Conservation (phyloP, 2,329 filamentous ascomycete species). For the Hypoxylon sp. region DNA sequence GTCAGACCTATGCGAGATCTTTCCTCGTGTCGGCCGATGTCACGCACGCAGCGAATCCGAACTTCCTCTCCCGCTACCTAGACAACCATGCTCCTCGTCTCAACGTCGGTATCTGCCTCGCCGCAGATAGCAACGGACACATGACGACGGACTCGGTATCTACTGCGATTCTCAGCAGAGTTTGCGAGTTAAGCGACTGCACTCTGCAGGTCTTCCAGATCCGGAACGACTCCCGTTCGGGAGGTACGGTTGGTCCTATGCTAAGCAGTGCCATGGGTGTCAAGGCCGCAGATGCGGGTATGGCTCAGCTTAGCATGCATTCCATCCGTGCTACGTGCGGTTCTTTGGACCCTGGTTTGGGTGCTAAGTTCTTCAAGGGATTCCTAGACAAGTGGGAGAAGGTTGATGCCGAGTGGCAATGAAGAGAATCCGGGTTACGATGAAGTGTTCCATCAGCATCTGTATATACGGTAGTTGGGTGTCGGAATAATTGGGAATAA, state of each 20-base stretch:
- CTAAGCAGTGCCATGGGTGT: conserved; percentile 84
- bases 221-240: conserved; percentile 87
- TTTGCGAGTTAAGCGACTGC: conserved; percentile 78
- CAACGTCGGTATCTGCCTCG: conserved; percentile 86
- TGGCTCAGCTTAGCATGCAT: conserved; percentile 95
- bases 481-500: background rate
- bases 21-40: conserved; percentile 95
- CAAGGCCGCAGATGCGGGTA: conserved; percentile 85
- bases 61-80: conserved; percentile 87
- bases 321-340: conserved; percentile 90
- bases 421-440: conserved; percentile 7
- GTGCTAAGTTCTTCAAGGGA: conserved; percentile 87
- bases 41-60: conserved; percentile 93
- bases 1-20: conserved; percentile 88
- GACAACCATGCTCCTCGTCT: conserved; percentile 86
- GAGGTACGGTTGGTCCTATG: conserved; percentile 96
- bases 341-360: conserved; percentile 84
- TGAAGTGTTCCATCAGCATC: conserved; percentile 14
- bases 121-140: conserved; percentile 88
- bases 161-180: conserved; percentile 80
- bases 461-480: background rate
- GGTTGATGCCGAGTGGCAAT: conserved; percentile 81
- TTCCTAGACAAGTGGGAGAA: conserved; percentile 89
- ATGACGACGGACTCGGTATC: conserved; percentile 95
- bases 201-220: conserved; percentile 93